Base-by-base conservation (phyloP, 208 protist species). In the Leishmania lainsoni region DNA sequence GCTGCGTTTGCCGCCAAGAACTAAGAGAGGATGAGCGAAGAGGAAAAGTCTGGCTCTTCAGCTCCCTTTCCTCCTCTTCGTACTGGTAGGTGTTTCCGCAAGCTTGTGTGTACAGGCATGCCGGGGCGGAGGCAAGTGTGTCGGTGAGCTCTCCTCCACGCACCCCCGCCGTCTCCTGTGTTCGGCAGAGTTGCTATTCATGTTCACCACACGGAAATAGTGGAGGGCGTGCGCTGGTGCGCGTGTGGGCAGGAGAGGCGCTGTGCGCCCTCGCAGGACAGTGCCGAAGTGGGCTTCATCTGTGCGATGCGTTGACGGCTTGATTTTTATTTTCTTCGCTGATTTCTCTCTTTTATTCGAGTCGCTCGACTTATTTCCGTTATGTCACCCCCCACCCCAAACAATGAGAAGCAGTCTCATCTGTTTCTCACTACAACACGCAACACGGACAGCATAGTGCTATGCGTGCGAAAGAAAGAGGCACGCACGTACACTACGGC, bases 1-100 rank as follows among this genome's bases (percentile, higher is more conserved):
- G 89, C 91, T 76, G 84, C 85, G 26, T 88, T 92, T 75, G 78
- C 78, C 61, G 73, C 89, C 73, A 87, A 87, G 83, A 81, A 91
- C 74, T 85, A 83, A 78, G 58, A n/a, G 42, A 26, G 22, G 9
- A 29, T 22, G 39, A 29, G 29, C 88, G n/a, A n/a, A 9, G 10
- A 16, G 6, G 42, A 52, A 5, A 29, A 54, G 72, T 4, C 10
- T 4, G 16, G 29, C 22, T 56, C 17, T 16, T n/a, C 51, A 12
- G 22, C 2, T 16, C 17, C 26, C 69, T 51, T 52, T 52, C 45
- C 45, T 51, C 48, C 45, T 51, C 22, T 73, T 39, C n/a, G 68
- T 52, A 16, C 26, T 3, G n/a, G 26, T n/a, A 54, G 39, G 45
- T 73, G 39, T 45, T n/a, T 29, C 26, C 20, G 42, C 45, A 22